Percentiles rank a stretch among this genome's conserved stretches.
phyloP scores from a whole-genome alignment of 208 protist species.

The Wallacemonas sp. region DNA sequence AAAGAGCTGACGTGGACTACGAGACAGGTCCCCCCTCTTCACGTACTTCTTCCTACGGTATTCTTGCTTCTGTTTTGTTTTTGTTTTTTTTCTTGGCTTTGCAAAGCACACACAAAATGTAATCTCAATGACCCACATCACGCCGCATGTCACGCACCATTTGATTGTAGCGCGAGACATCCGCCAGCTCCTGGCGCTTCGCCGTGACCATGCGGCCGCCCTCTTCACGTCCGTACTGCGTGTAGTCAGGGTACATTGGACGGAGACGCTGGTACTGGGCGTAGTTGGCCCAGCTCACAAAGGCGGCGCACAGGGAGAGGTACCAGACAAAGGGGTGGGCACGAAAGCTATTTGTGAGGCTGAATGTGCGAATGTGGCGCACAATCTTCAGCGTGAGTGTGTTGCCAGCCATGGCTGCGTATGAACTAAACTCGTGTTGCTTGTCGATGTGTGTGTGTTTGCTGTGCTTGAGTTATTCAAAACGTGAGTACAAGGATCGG shows the following conservation, averaged over 20 bases:
- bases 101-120: too few relatives aligned
- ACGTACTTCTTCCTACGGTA: too few relatives aligned
- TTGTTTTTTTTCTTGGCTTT: too few relatives aligned
- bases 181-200: conserved; percentile 75
- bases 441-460: too few relatives aligned
- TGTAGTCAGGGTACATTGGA: conserved; percentile 74
- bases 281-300: conserved; percentile 72
- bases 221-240: conserved; percentile 51
- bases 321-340: conserved; percentile 65
- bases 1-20: too few relatives aligned
- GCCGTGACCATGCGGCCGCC: conserved; percentile 69
- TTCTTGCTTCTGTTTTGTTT: background rate
- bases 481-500: too few relatives aligned
- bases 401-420: background rate
- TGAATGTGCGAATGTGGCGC: conserved; percentile 57
- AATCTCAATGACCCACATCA: conserved; percentile 32
- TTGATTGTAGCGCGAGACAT: conserved; percentile 77
- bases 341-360: conserved; percentile 51
- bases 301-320: conserved; percentile 34
- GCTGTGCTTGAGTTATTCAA: background rate
- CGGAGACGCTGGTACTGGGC: conserved; percentile 71
- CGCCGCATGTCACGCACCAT: conserved; percentile 78
- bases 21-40: too few relatives aligned
- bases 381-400: conserved; percentile 23
- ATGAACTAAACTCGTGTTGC: too few relatives aligned